Base-by-base conservation (phyloP, 2,329 filamentous ascomycete genomes). In the Colletotrichum sidae region DNA sequence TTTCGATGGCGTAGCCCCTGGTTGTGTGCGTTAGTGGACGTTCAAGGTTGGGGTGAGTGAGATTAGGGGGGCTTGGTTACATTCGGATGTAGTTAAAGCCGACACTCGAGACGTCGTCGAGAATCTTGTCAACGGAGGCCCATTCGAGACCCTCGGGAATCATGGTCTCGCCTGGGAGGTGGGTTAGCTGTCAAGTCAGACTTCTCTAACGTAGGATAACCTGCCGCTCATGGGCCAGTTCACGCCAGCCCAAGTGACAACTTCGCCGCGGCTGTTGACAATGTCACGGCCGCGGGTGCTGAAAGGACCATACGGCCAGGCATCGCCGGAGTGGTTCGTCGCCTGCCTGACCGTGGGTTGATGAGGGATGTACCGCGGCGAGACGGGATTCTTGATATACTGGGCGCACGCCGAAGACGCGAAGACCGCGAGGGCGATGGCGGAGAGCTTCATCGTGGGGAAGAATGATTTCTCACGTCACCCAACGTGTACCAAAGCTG, bases 141-240 rank as follows among this genome's bases (percentile, higher is more conserved):
- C 86, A 85, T 69, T 85, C 83, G 6, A 87, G 75, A 7, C 85
- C 85, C 70, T 87, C 85, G 0, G 84, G 85, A 3, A 87, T 78
- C 84, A 87, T 86, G n/a, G 82, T 79, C 38, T 86, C 84, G 57
- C 81, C 82, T 17, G 84, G 82, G 1, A 85, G 5, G 83, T 76
- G 67, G 84, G 81, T 75, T 83, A 83, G 77, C 87, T 80, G 45
- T 88, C 78, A 53, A 86, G 83, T 78, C 12, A 10, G 11, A 39
- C 8, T 8, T 38, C 6, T 4, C 8, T 13, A 38, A 12, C 6
- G 34, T 6, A 88, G 79, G 77, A 86, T 84, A 60, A 82, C 78
- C 69, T 88, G 85, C 80, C 79, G 39, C 81, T 79, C 8, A 82
- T 84, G 11, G 84, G 82, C 84, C 84, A 87, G 66, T 87, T 87